These are phyloP conservation scores for Actinidia arguta DNA, from an alignment of 179 eudicot genomes.

Conservation along the genomic window DNA sequence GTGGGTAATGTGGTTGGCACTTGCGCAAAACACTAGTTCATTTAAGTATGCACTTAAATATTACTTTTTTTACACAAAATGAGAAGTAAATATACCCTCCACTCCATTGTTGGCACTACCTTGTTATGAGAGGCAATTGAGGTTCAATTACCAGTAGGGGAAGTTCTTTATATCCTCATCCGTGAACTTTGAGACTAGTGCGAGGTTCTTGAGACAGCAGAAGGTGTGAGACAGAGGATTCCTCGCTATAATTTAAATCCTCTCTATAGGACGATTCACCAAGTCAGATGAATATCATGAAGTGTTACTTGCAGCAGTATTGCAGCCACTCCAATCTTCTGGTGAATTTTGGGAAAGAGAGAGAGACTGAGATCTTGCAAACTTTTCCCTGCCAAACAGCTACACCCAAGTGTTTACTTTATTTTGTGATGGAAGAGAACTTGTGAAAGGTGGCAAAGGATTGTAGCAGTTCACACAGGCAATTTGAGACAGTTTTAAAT, in stretches of 20 bases:
- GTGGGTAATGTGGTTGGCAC: too few relatives aligned
- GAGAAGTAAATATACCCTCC: constrained; percentile 57
- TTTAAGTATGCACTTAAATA: too few relatives aligned
- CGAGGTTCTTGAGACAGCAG: constrained; percentile 75
- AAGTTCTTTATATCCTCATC: constrained; percentile 71
- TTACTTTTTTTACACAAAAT: too few relatives aligned
- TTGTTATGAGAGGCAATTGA: constrained; percentile 90
- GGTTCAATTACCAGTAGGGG: constrained; percentile 89
- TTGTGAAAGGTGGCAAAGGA: constrained; percentile 74
- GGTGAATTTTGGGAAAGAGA: constrained; percentile 67
- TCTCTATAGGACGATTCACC: constrained; percentile 72
- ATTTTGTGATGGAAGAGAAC: constrained; percentile 92
- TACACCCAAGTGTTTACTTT: constrained; percentile 75
- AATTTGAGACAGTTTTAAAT: constrained; percentile 90
- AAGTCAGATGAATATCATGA: constrained; percentile 73
- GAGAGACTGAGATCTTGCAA: constrained; percentile 77
- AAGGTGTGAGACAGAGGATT: constrained; percentile 94
- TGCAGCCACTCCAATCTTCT: constrained; percentile 73
- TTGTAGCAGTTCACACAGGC: constrained; percentile 79
- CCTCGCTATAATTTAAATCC: constrained; percentile 84
- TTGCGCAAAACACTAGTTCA: too few relatives aligned
- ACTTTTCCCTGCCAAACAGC: constrained; percentile 72
- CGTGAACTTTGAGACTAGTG: constrained; percentile 56
- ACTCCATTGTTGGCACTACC: constrained; percentile 86
- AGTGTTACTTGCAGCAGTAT: constrained; percentile 76